Evolutionary conservation across 176 grass and related monocot species (phyloP).

Genomic region (Carex parvula): DNA sequence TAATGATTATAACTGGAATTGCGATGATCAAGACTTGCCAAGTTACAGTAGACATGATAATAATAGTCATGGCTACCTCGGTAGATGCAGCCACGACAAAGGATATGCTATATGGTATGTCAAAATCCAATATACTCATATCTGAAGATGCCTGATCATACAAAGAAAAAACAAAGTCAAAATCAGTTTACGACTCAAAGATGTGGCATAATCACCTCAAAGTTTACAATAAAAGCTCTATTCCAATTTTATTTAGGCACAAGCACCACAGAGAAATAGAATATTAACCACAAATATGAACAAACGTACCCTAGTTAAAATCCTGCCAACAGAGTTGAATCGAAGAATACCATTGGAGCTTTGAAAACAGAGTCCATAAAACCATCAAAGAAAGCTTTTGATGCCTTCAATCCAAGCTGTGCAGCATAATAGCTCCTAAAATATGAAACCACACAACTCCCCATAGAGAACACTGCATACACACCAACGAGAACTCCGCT

Average conservation of each 20-base stretch:
- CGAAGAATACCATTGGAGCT: conserved; percentile 92
- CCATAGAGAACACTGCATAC: conserved; percentile 58
- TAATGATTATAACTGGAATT: conserved; percentile 51
- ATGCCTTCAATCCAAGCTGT: conserved; percentile 63
- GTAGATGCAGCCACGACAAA: conserved; percentile 44
- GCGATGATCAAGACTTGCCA: conserved; percentile 83
- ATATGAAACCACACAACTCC: conserved; percentile 64
- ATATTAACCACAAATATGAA: background rate
- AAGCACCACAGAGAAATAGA: background rate
- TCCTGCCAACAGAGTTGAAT: conserved; percentile 90
- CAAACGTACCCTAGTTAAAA: conserved; percentile 69
- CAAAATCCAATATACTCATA: conserved; percentile 89
- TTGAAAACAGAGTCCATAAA: conserved; percentile 84
- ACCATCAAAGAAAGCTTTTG: conserved; percentile 62
- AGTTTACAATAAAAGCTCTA: background rate
- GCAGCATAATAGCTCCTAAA: conserved; percentile 45
- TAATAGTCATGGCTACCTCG: conserved; percentile 38
- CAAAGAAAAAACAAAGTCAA: background rate
- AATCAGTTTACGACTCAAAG: background rate
- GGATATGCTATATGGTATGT: conserved; percentile 84
- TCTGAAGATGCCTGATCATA: conserved; percentile 83
- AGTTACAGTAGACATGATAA: conserved; percentile 65
- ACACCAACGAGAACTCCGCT: conserved; percentile 60
- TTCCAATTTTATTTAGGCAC: background rate
- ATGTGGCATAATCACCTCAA: background rate